Evolutionary conservation across 1,284 basidiomycete genomes (phyloP).

Genomic region (Ganoderma multipileum): DNA sequence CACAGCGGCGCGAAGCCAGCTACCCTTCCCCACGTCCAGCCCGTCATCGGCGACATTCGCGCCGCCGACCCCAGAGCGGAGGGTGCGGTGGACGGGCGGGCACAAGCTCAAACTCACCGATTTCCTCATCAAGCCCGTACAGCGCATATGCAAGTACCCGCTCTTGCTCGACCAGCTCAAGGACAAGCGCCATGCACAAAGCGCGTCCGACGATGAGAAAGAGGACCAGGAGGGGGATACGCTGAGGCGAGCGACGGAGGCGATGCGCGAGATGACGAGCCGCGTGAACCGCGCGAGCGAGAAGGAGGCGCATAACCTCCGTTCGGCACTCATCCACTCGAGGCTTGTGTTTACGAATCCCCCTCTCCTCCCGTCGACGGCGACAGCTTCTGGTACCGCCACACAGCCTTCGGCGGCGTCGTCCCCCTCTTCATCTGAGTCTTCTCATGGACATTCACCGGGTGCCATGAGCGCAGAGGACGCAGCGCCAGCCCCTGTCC

Average conservation of each 20-base stretch:
- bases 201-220: slow-evolving; percentile 25
- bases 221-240: background rate
- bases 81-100: slow-evolving; percentile 29
- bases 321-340: slow-evolving; percentile 73
- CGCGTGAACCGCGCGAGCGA: slow-evolving; percentile 59
- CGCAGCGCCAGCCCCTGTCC: background rate
- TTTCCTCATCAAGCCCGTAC: slow-evolving; percentile 90
- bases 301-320: slow-evolving; percentile 60
- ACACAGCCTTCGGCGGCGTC: slow-evolving; percentile 22
- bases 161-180: slow-evolving; percentile 83
- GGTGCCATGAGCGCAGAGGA: too few relatives aligned
- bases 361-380: slow-evolving; percentile 17
- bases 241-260: slow-evolving; percentile 50
- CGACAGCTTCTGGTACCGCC: slow-evolving; percentile 5
- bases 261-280: slow-evolving; percentile 68
- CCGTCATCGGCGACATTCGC: slow-evolving; percentile 15
- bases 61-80: slow-evolving; percentile 16
- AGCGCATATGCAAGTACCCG: slow-evolving; percentile 92
- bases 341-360: slow-evolving; percentile 51
- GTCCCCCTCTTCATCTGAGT: slow-evolving; percentile 21
- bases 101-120: slow-evolving; percentile 72
- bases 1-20: slow-evolving; percentile 8
- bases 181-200: slow-evolving; percentile 40
- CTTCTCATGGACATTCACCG: slow-evolving; percentile 20
- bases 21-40: slow-evolving; percentile 20